phyloP scores from a whole-genome alignment of 179 eudicot genomes.

The Vitellaria paradoxa region DNA sequence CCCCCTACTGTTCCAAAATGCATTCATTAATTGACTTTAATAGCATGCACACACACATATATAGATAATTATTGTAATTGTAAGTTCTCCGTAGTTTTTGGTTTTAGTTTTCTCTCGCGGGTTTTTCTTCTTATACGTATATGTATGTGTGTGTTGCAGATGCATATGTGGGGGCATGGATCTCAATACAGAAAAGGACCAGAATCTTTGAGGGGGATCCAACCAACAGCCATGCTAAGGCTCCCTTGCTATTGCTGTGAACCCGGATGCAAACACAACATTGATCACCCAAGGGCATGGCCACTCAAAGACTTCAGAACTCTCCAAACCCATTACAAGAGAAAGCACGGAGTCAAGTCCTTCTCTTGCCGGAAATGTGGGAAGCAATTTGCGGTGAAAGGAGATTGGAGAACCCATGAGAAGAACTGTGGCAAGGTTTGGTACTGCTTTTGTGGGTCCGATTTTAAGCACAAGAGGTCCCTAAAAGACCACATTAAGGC shows the following conservation, averaged over 20 bases:
- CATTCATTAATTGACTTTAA: too few relatives aligned
- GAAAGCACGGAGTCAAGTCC: conserved; percentile 55
- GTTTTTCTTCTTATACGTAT: too few relatives aligned
- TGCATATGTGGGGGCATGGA: conserved; percentile 87
- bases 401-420: conserved; percentile 82
- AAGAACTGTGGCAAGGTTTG: conserved; percentile 69
- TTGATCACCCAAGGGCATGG: conserved; percentile 51
- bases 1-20: too few relatives aligned
- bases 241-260: conserved; percentile 65
- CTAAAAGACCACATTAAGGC: conserved; percentile 65
- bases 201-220: conserved; percentile 57
- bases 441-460: conserved; percentile 67
- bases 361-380: conserved; percentile 58
- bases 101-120: too few relatives aligned
- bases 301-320: conserved; percentile 66
- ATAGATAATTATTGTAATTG: too few relatives aligned
- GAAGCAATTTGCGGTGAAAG: conserved; percentile 65
- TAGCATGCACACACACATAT: too few relatives aligned
- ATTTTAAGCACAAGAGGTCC: conserved; percentile 71
- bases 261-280: conserved; percentile 62
- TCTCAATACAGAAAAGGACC: conserved; percentile 71
- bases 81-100: not conserved
- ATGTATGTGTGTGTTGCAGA: conserved; percentile 22
- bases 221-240: conserved; percentile 63
- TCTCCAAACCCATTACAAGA: conserved; percentile 68